A percentile compares a stretch with the other conserved stretches of the same genome.
phyloP scores from a whole-genome alignment of 345 rosid genomes.

The Citrus cavaleriei region DNA sequence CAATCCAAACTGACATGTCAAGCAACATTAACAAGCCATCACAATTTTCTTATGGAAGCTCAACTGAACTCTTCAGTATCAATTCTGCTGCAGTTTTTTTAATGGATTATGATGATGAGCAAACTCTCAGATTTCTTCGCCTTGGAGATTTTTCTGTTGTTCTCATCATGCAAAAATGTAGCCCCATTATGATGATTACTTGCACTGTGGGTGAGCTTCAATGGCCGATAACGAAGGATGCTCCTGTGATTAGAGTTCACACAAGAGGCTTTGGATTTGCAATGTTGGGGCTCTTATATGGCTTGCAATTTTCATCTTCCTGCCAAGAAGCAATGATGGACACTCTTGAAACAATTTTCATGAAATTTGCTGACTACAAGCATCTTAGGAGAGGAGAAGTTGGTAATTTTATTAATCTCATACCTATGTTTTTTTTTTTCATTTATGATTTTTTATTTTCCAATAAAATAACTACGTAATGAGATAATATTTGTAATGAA shows the following conservation, averaged over 20 bases:
- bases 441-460: neutral
- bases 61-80: neutral
- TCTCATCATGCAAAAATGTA: neutral
- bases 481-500: no score
- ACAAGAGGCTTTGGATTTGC: constrained; percentile 13
- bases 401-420: neutral
- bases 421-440: neutral
- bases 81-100: neutral
- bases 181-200: constrained; percentile 1
- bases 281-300: constrained; percentile 17
- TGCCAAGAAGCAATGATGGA: constrained; percentile 1
- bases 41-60: neutral
- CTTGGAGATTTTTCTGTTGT: constrained; percentile 9
- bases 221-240: constrained; percentile 18
- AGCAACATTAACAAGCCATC: neutral
- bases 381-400: neutral
- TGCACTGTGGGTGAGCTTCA: constrained; percentile 10
- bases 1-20: neutral
- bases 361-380: constrained; percentile 4
- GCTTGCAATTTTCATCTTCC: constrained; percentile 8
- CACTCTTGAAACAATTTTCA: constrained; percentile 15
- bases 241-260: constrained; percentile 7
- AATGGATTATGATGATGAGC: neutral
- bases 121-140: neutral
- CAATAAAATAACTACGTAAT: no score